A percentile compares a stretch with the other conserved stretches of the same genome.
Conservation (phyloP, 805 yeast species). For the Candida koratica region DNA sequence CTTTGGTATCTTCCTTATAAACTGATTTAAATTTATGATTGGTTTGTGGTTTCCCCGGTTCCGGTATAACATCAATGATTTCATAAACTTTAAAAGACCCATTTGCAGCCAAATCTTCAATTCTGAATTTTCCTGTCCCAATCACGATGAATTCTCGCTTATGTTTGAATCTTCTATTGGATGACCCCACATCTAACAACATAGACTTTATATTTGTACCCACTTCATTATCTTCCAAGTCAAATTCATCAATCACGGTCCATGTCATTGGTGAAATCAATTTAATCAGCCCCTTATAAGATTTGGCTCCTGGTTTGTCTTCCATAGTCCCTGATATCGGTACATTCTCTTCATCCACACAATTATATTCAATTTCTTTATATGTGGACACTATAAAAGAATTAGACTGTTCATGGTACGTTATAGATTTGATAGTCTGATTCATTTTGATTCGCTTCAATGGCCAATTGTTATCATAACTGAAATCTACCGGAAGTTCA, state of each 20-base stretch:
- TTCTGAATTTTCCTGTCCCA: slow-evolving; percentile 73
- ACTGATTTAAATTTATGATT: slow-evolving; percentile 72
- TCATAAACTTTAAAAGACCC: slow-evolving; percentile 77
- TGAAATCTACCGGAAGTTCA: slow-evolving; percentile 43
- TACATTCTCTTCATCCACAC: slow-evolving; percentile 71
- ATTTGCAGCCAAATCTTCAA: slow-evolving; percentile 75
- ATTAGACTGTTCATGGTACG: slow-evolving; percentile 65
- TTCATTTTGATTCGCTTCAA: slow-evolving; percentile 50
- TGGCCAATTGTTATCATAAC: slow-evolving; percentile 61
- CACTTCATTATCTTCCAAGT: slow-evolving; percentile 64
- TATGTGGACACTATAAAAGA: slow-evolving; percentile 62
- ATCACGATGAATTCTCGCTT: slow-evolving; percentile 66
- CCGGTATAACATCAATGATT: slow-evolving; percentile 80
- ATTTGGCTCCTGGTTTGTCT: slow-evolving; percentile 51
- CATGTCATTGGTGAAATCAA: slow-evolving; percentile 72
- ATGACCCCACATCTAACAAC: slow-evolving; percentile 43
- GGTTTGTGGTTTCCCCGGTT: slow-evolving; percentile 81
- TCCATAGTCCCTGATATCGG: slow-evolving; percentile 53
- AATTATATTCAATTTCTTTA: slow-evolving; percentile 54
- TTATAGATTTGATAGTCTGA: slow-evolving; percentile 58
- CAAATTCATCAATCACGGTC: slow-evolving; percentile 69
- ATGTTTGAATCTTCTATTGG: slow-evolving; percentile 40
- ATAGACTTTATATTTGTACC: slow-evolving; percentile 55
- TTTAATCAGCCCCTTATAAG: slow-evolving; percentile 58
- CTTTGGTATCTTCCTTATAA: slow-evolving; percentile 70